phyloP scores from a whole-genome alignment of 1,284 basidiomycete species.

The Cerrena zonata region DNA sequence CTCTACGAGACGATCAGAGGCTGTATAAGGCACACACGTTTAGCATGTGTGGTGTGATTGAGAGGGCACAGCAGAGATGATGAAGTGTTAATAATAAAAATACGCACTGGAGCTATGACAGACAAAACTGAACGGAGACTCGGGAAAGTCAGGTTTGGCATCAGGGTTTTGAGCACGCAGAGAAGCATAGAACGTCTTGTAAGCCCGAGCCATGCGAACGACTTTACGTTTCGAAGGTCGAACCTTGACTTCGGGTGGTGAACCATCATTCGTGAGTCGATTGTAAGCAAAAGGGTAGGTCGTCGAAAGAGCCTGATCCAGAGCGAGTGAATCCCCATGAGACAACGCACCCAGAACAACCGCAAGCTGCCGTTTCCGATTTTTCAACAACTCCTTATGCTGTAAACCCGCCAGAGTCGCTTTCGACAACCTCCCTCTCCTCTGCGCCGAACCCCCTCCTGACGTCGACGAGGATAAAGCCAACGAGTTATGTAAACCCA shows the following conservation, averaged over 20 bases:
- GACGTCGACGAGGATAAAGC: background rate
- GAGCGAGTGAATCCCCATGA: conserved; percentile 58
- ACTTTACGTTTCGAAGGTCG: conserved; percentile 27
- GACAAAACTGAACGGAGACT: conserved; percentile 50
- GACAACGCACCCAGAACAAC: conserved; percentile 60
- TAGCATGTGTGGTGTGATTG: background rate
- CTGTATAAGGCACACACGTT: conserved; percentile 36
- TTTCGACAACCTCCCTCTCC: conserved; percentile 47
- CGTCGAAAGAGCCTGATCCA: conserved; percentile 70
- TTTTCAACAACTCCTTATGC: conserved; percentile 67
- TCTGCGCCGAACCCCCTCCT: conserved; percentile 16
- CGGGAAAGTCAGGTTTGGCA: conserved; percentile 32
- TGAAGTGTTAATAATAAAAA: conserved; percentile 12
- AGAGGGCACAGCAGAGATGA: too few relatives aligned
- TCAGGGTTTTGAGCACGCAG: conserved; percentile 3
- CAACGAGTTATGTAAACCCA: conserved; percentile 3
- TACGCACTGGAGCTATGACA: conserved; percentile 67
- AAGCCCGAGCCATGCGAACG: conserved; percentile 26
- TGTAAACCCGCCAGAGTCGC: conserved; percentile 64
- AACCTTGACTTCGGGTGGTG: conserved; percentile 18
- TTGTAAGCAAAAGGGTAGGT: conserved; percentile 43
- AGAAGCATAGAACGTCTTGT: conserved; percentile 17
- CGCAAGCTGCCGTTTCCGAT: conserved; percentile 61
- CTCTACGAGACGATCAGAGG: conserved; percentile 60
- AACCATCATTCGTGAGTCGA: conserved; percentile 19